Evolutionary conservation across 768 basidiomycete genomes (phyloP).

Genomic region (Termitomyces sp.): DNA sequence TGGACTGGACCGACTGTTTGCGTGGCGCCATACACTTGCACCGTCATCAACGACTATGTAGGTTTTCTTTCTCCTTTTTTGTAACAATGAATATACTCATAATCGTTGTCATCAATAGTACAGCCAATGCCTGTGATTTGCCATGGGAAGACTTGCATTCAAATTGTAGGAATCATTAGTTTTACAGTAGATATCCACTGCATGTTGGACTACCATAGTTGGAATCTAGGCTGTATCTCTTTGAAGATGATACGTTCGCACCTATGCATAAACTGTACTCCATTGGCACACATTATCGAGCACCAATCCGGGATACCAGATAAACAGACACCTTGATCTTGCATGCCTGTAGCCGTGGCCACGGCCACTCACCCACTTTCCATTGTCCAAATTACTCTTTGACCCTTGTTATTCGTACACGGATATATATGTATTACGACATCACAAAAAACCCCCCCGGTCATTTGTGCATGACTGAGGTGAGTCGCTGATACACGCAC

Average conservation of each 20-base stretch:
- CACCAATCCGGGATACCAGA: too few species aligned
- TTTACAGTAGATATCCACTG: not conserved
- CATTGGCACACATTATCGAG: not conserved
- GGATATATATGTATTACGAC: too few species aligned
- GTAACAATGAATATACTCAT: not conserved
- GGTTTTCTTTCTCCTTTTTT: conserved; percentile 4
- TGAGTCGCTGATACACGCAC: too few species aligned
- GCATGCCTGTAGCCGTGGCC: too few species aligned
- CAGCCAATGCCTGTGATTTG: conserved; percentile 19
- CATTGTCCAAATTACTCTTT: too few species aligned
- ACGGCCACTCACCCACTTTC: too few species aligned
- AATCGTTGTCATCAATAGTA: conserved; percentile 13
- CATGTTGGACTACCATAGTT: not conserved
- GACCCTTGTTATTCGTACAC: too few species aligned
- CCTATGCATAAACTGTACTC: not conserved
- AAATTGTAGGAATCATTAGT: too few species aligned
- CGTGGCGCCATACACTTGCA: conserved; percentile 29
- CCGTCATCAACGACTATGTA: conserved; percentile 28
- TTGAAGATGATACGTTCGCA: not conserved
- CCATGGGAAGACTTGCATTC: not conserved
- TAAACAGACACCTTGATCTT: too few species aligned
- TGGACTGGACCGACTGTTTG: conserved; percentile 34
- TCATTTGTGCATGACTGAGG: too few species aligned
- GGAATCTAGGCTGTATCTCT: not conserved
- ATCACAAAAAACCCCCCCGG: too few species aligned